Base-by-base conservation (phyloP, 2,329 filamentous ascomycete genomes). In the Diaporthe australafricana region DNA sequence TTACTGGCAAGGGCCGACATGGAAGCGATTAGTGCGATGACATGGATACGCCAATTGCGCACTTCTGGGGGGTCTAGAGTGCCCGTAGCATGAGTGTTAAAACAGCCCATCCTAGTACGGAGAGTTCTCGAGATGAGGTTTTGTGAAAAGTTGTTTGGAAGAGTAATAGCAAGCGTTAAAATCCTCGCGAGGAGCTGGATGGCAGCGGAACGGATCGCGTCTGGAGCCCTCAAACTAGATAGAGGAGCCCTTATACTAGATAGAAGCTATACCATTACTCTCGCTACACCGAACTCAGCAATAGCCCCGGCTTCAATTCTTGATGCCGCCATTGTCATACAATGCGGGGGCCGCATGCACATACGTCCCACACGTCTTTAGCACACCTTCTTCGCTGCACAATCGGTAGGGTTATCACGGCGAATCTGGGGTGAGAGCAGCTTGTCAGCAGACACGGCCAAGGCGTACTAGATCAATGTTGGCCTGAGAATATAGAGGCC, bases 1-100 rank as follows among this genome's bases (percentile, higher is more conserved):
- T 60, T 60, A 60, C 55, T 60, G 55, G 55, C 55, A 25, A 60
- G 55, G 55, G 55, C 55, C 55, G 55, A 60, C 55, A 60, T 60
- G 38, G 55, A 60, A 60, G 55, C 55, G 35, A 60, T 60, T 5
- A 60, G 55, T 40, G 55, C 55, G 35, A 60, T 42, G 55, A 60
- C 55, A 60, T 60, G 55, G 35, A 60, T 60, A 42, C 55, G 55
- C 22, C n/a, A 42, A 42, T 60, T 60, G 35, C 55, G 55, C 35
- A 60, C 55, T 42, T 60, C 55, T 60, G 55, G 35, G 55, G 55
- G 55, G 8, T 60, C 55, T 1, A 60, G 55, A 42, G 55, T 60
- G 35, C 55, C 55, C 8, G 55, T 60, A 60, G 55, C 55, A 60
- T 60, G 55, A 60, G 55, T 60, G 22, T 60, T 60, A 27, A 60